Evolutionary conservation across 1,284 basidiomycete species (phyloP).

Genomic region (Anthracocystis walkeri): DNA sequence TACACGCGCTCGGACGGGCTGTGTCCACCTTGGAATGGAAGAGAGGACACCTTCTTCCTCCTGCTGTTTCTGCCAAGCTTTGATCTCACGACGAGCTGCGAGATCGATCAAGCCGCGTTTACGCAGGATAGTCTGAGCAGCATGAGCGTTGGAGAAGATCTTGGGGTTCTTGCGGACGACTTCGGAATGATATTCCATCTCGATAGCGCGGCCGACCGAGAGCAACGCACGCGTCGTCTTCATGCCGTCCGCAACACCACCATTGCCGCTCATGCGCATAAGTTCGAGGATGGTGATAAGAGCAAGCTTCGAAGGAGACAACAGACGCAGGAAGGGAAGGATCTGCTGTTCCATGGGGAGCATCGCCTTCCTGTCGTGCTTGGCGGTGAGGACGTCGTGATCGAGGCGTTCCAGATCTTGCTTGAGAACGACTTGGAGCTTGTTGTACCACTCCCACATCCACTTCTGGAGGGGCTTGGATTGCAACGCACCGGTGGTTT

Average conservation of each 20-base stretch:
- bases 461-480: constrained; percentile 62
- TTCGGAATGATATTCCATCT: constrained; percentile 74
- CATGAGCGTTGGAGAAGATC: constrained; percentile 56
- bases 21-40: constrained; percentile 84
- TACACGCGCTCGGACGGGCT: constrained; percentile 77
- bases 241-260: constrained; percentile 85
- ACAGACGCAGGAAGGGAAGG: constrained; percentile 78
- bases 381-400: constrained; percentile 4
- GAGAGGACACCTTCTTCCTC: constrained; percentile 71
- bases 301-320: constrained; percentile 83
- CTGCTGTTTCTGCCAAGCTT: constrained; percentile 72
- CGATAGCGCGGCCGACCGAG: constrained; percentile 85
- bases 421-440: constrained; percentile 49
- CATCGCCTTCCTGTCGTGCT: constrained; percentile 14
- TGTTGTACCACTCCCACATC: constrained; percentile 69
- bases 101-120: constrained; percentile 56
- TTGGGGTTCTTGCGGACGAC: constrained; percentile 57
- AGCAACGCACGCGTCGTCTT: constrained; percentile 88
- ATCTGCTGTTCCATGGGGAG: constrained; percentile 55
- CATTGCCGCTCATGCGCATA: constrained; percentile 83
- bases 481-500: constrained; percentile 51
- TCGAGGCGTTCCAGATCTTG: constrained; percentile 50
- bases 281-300: constrained; percentile 90
- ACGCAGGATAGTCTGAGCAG: constrained; percentile 46
- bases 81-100: constrained; percentile 57